Conservation (phyloP, 768 basidiomycete genomes). For the Lentinula edodes region DNA sequence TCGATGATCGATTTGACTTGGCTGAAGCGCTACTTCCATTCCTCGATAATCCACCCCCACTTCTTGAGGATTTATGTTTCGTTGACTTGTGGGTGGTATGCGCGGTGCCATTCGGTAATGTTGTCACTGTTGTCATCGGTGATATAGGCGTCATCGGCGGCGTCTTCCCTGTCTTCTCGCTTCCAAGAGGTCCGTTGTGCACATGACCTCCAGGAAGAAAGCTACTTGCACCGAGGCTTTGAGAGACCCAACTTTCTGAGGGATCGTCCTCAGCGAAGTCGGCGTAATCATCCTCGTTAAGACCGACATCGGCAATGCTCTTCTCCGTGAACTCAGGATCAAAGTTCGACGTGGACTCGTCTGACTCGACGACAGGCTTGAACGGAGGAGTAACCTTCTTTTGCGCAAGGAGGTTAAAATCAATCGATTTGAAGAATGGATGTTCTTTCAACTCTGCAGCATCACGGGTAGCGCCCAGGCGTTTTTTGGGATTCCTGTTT, state of each 20-base stretch:
- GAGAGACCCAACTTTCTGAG: conserved; percentile 48
- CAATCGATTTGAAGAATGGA: conserved; percentile 86
- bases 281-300: conserved; percentile 15
- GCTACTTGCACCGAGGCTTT: conserved; percentile 28
- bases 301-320: conserved; percentile 71
- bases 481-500: conserved; percentile 97
- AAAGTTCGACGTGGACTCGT: conserved; percentile 97
- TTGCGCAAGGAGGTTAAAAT: conserved; percentile 81
- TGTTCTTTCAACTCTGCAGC: conserved; percentile 95
- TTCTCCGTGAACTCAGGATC: conserved; percentile 96
- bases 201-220: conserved; percentile 32
- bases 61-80: conserved; percentile 7
- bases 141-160: conserved; percentile 6
- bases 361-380: conserved; percentile 96
- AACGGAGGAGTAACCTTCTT: conserved; percentile 96
- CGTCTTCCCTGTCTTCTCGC: conserved; percentile 30
- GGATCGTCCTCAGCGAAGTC: conserved; percentile 23
- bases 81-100: background rate
- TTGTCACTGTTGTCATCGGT: conserved; percentile 1
- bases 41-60: conserved; percentile 6
- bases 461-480: conserved; percentile 87
- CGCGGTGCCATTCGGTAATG: background rate
- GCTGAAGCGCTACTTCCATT: background rate
- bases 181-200: conserved; percentile 76
- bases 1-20: background rate